These are phyloP conservation scores for Setaria italica DNA, from an alignment of 202 grass and related monocot genomes.

Conservation along the genomic window DNA sequence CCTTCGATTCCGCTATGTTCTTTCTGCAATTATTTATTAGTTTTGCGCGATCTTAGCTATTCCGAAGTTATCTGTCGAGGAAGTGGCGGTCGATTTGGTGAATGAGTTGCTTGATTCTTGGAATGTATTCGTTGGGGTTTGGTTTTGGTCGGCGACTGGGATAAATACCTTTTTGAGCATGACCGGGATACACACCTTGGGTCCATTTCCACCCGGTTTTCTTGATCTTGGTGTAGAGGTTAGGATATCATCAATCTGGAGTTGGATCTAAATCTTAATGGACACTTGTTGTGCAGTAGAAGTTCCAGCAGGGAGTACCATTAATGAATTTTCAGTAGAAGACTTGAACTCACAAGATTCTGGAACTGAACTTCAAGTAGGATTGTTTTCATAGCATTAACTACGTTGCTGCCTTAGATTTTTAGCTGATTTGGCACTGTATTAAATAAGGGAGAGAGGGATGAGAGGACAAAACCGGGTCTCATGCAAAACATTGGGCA, in stretches of 20 bases:
- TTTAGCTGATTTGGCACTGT: neutral
- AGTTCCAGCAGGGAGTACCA: neutral
- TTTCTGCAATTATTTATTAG: conserved; percentile 19
- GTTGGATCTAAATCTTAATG: conserved; percentile 33
- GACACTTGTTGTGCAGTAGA: conserved; percentile 15
- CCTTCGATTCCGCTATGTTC: conserved; percentile 2
- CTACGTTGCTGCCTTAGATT: neutral
- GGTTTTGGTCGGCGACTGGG: conserved; percentile 10
- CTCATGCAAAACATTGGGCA: neutral
- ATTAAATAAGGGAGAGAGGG: neutral
- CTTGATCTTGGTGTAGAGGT: conserved; percentile 22
- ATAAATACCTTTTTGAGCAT: neutral
- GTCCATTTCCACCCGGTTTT: neutral
- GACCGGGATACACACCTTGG: neutral
- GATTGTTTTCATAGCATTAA: neutral
- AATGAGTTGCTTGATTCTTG: conserved; percentile 4
- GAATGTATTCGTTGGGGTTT: conserved; percentile 3
- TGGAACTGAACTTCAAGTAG: neutral
- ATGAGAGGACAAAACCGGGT: neutral
- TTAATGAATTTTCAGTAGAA: neutral
- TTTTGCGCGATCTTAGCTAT: conserved; percentile 33
- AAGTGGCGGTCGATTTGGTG: conserved; percentile 12
- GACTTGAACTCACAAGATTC: neutral
- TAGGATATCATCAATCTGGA: conserved; percentile 23
- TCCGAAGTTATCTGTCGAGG: conserved; percentile 8